Evolutionary conservation across 1,139 yeast genomes (phyloP), one percentile per base, ranked within the genome.

Genomic region (Arxiozyma telluris): DNA sequence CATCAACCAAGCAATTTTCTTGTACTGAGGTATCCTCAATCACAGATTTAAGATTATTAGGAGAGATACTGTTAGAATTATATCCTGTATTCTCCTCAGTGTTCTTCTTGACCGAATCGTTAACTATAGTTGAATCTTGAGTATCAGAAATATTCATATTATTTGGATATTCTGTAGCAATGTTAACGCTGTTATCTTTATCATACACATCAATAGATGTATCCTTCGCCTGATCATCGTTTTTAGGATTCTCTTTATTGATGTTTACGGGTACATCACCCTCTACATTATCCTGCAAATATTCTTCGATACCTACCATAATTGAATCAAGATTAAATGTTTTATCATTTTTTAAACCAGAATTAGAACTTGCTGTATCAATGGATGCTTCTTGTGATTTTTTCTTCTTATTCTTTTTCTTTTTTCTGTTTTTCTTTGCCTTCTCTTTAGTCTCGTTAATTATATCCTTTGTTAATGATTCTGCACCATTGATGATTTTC

Each of bases 271-370:
- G 39, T 6, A 48, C 43, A 41, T 25, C 27, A 5, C 18, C 27
- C 3, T 42, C 46, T 22, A 21, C 25, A 17, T 50, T 47, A 44
- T 50, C 44, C 23, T 53, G 55, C 25, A 55, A 39, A 38, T 53
- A 55, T 42, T 57, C 57, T 50, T 58, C 60, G 42, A 58, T 56
- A 34, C 60, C 61, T 7, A 54, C 57, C 50, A 57, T 42, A 30
- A 58, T 51, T 9, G 55, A 47, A 50, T 57, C 60, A 23, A 58
- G 39, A 9, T 50, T 51, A 11, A 39, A 21, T n/a, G 48, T 48
- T 27, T 30, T 44, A 22, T 17, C 27, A 18, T 18, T 23, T 27
- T 42, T 11, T 5, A 20, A 18, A 7, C n/a, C 23, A 7, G 47
- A 34, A 34, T 8, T 15, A 15, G n/a, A 34, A 34, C n/a, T 15